phyloP scores from a whole-genome alignment of 345 rosid genomes.

The Populus pruinosa region DNA sequence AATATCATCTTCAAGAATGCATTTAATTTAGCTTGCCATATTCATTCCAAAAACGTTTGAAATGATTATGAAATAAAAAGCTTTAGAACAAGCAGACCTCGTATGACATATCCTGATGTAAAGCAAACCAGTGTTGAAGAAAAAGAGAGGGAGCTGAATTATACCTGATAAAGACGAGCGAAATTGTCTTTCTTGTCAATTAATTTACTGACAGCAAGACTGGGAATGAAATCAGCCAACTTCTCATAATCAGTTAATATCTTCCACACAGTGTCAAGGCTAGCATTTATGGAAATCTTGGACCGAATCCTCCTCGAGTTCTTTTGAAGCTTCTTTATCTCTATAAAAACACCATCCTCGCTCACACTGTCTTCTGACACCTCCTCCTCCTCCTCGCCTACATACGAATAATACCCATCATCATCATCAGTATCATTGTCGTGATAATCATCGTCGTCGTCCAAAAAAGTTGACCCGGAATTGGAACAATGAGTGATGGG shows the following conservation, averaged over 20 bases:
- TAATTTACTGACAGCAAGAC: constrained; percentile 74
- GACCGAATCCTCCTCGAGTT: constrained; percentile 73
- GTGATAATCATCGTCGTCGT: constrained; percentile 12
- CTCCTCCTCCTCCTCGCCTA: constrained; percentile 25
- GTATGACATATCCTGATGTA: neutral
- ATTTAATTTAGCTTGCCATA: neutral
- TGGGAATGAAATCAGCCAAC: constrained; percentile 70
- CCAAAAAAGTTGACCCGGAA: constrained; percentile 24
- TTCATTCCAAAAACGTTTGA: neutral
- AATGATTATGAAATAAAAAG: neutral
- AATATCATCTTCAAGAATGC: neutral
- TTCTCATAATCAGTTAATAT: constrained; percentile 79
- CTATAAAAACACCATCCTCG: constrained; percentile 54
- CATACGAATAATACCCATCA: constrained; percentile 17
- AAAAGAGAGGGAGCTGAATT: neutral
- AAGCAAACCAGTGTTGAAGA: neutral
- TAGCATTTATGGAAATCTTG: constrained; percentile 60
- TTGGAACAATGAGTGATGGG: constrained; percentile 25
- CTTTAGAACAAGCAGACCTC: no score
- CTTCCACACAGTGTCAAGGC: constrained; percentile 68
- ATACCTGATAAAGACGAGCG: constrained; percentile 77
- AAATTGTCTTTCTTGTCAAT: constrained; percentile 68
- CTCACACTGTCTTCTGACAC: constrained; percentile 12
- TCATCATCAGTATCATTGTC: constrained; percentile 23
- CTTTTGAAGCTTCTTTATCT: constrained; percentile 53